Evolutionary conservation across 805 yeast species (phyloP).

Genomic region (Saturnispora zaruensis): DNA sequence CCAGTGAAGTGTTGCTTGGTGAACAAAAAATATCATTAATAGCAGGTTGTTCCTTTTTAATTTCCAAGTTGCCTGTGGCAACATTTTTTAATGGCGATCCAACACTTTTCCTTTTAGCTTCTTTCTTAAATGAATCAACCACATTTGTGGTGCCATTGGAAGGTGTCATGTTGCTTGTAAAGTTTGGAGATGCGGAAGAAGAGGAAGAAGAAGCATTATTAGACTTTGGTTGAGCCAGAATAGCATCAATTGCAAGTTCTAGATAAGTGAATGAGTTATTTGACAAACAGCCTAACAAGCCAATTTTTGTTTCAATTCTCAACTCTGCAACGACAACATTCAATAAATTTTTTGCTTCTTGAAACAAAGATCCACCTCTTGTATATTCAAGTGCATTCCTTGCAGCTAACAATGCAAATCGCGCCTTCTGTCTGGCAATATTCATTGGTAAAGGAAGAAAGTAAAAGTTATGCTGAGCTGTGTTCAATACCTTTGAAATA

Average conservation of each 20-base stretch:
- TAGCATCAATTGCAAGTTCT: slow-evolving; percentile 52
- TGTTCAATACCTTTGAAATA: slow-evolving; percentile 34
- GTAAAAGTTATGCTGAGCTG: slow-evolving; percentile 31
- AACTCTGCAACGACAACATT: slow-evolving; percentile 41
- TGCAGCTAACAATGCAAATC: slow-evolving; percentile 58
- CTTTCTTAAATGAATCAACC: slow-evolving; percentile 16
- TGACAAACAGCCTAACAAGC: slow-evolving; percentile 55
- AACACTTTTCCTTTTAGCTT: slow-evolving; percentile 15
- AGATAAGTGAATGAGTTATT: slow-evolving; percentile 45
- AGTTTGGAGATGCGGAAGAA: background rate
- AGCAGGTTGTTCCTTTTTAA: slow-evolving; percentile 14
- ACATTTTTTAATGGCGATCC: slow-evolving; percentile 20
- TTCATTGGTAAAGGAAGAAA: slow-evolving; percentile 59
- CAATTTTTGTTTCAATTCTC: slow-evolving; percentile 41
- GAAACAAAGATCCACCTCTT: slow-evolving; percentile 72
- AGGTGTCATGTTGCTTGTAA: background rate
- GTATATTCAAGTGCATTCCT: slow-evolving; percentile 75
- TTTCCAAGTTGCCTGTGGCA: background rate
- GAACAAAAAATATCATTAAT: slow-evolving; percentile 28
- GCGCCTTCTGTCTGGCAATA: slow-evolving; percentile 50
- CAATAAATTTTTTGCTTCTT: slow-evolving; percentile 54
- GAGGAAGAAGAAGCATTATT: background rate
- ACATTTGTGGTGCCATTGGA: background rate
- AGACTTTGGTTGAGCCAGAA: slow-evolving; percentile 44
- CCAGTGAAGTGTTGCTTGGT: slow-evolving; percentile 1